Evolutionary conservation across 2,329 filamentous ascomycete species (phyloP).

Genomic region (Sclerotinia glacialis): DNA sequence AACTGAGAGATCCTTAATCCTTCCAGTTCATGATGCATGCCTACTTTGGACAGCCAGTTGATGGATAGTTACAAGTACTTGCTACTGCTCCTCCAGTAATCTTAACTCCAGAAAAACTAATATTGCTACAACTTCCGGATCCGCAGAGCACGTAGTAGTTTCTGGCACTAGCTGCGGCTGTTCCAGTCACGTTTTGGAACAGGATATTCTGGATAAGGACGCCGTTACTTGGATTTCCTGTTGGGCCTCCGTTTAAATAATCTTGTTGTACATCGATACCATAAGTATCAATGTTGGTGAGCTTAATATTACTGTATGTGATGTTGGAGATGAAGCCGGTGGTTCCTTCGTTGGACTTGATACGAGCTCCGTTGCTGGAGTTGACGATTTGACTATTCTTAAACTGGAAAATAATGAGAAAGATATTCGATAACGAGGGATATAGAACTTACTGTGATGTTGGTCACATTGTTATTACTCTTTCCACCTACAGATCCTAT

Average conservation of each 20-base stretch:
- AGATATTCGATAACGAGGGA: not conserved
- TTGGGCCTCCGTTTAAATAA: slow-evolving; percentile 49
- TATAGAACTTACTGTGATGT: slow-evolving; percentile 34
- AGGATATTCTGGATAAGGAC: slow-evolving; percentile 41
- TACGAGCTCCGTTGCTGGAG: slow-evolving; percentile 41
- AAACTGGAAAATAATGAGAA: slow-evolving; percentile 29
- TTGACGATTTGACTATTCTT: slow-evolving; percentile 33
- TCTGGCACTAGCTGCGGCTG: slow-evolving; percentile 32
- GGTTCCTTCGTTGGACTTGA: slow-evolving; percentile 43
- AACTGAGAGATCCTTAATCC: not conserved
- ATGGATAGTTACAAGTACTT: slow-evolving; percentile 38
- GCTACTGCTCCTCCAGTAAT: slow-evolving; percentile 32
- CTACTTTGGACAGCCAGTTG: slow-evolving; percentile 33
- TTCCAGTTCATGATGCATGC: not conserved
- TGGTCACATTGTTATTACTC: slow-evolving; percentile 40
- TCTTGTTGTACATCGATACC: slow-evolving; percentile 53
- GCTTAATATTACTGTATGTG: slow-evolving; percentile 47
- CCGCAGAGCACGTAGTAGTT: slow-evolving; percentile 45
- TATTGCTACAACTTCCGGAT: slow-evolving; percentile 41
- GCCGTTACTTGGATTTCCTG: slow-evolving; percentile 42
- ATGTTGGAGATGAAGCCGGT: slow-evolving; percentile 44
- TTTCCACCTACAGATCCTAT: slow-evolving; percentile 41
- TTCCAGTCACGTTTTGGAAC: slow-evolving; percentile 42
- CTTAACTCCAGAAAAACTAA: slow-evolving; percentile 41
- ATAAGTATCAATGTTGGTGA: slow-evolving; percentile 47